Base-by-base conservation (phyloP, 2,329 filamentous ascomycete species). In the Penicillium thymicola region DNA sequence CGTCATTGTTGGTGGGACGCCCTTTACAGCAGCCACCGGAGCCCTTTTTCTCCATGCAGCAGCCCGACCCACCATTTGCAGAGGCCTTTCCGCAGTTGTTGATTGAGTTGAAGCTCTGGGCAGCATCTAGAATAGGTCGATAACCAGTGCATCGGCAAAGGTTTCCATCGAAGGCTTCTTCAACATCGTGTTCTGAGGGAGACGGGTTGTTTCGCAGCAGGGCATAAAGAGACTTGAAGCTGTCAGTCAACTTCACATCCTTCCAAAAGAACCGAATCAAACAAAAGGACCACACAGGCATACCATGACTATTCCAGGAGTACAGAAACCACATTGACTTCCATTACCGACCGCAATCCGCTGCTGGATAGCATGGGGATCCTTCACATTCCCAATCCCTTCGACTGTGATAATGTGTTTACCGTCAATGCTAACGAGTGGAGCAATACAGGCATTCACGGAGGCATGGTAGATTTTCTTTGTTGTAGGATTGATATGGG, bases 391-490 rank as follows among this genome's bases (percentile, higher is more conserved):
- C 11, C 94, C 94, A 67, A 99, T 97, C 7, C 94, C 94, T 76
- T 99, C 94, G 40, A 99, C 88, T 3, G 94, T 99, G 70, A 99
- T 92, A 69, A 97, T 91, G 82, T 99, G 94, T 73, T 99, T 99
- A 43, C 94, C 94, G 72, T 97, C 94, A 42, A 97, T 84, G 67
- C 92, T 96, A 64, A 92, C 89, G 45, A 99, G 82, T 7, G 94
- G 94, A 11, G 94, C 93, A 51, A 99, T 81, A 72, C 94, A 99
- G 41, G 94, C 94, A 72, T 99, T 99, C 58, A 97, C 90, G 52
- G 90, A 95, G 55, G 94, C 94, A 79, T 99, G 93, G 70, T 97
- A 97, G 65, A 97, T 90, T 72, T 89, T 84, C 68, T 90, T 90
- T 6, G 92, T 97, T 4, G 91, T 96, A 1, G 92, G 92, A 70